Base-by-base conservation (phyloP, 805 yeast genomes). In the Zygotorulaspora danielsina region DNA sequence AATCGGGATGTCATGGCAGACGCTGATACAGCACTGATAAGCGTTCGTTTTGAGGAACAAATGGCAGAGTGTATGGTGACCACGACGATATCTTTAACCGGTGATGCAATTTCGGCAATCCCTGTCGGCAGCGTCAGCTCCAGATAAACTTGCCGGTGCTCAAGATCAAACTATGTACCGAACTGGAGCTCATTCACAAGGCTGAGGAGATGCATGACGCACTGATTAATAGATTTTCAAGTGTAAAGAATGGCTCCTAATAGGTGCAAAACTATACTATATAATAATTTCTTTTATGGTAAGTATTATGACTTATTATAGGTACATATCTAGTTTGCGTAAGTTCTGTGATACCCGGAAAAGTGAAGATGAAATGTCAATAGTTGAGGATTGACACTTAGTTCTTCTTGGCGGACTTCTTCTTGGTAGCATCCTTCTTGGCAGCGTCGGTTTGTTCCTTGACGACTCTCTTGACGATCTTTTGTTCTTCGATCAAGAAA, bases 401-500 rank as follows among this genome's bases (percentile, higher is more conserved):
- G 51, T 46, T 50, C 49, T 53, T 53, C 53, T 58, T 58, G 48
- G 50, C 39, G 41, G 51, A 53, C 51, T 64, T 51, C 57, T 65
- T 59, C 54, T 64, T 63, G 66, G 67, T 66, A 55, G 69, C 75
- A 53, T 75, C 71, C 64, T 74, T 79, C 75, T 80, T 77, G 67
- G 84, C 90, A 76, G 86, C 84, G 63, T 80, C 88, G 67, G 88
- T 83, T 74, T 85, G 86, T 71, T 88, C 96, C 84, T 90, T 90
- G 69, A 93, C 83, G 65, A 93, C 96, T 78, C 94, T 88, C 89
- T 93, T 94, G 71, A 93, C 99, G 59, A 93, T 89, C 87, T 93
- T 94, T 79, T 93, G 97, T 79, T 93, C 99, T 80, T 94, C 98
- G 61, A 93, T 86, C 73, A 93, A 84, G 88, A 93, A 93, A 68